Evolutionary conservation across 2,329 filamentous ascomycete genomes (phyloP).

Genomic region (Chaetomiaceae sp.): DNA sequence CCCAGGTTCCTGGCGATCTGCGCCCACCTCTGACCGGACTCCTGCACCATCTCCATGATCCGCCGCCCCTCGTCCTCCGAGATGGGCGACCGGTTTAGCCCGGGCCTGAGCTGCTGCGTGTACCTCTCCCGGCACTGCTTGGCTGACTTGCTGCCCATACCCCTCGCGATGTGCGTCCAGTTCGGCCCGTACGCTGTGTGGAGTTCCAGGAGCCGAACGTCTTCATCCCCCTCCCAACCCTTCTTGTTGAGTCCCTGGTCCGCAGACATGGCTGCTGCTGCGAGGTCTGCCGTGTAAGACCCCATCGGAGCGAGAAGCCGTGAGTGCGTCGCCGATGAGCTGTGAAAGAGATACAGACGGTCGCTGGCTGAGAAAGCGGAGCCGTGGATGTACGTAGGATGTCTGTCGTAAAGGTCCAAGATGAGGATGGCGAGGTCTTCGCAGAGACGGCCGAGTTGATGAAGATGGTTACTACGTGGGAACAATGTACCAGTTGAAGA

Average conservation of each 20-base stretch:
- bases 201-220: constrained; percentile 58
- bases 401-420: too few species aligned
- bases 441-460: too few species aligned
- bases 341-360: too few species aligned
- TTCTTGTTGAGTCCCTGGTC: constrained; percentile 13
- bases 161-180: constrained; percentile 83
- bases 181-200: constrained; percentile 50
- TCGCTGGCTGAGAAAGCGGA: too few species aligned
- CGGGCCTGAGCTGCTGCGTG: constrained; percentile 84
- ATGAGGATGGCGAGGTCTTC: too few species aligned
- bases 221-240: constrained; percentile 65
- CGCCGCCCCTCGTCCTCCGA: constrained; percentile 60
- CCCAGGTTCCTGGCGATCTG: constrained; percentile 74
- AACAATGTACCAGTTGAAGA: too few species aligned
- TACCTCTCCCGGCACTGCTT: constrained; percentile 95
- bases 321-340: too few species aligned
- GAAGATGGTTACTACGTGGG: too few species aligned
- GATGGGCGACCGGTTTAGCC: constrained; percentile 68
- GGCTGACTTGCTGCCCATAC: constrained; percentile 66
- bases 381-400: too few species aligned
- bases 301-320: not conserved
- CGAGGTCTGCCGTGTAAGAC: not conserved
- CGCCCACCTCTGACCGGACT: constrained; percentile 83
- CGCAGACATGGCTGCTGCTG: constrained; percentile 5
- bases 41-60: constrained; percentile 71